phyloP scores from a whole-genome alignment of 1,139 yeast species.

The Zygosaccharomyces pseudobailii region DNA sequence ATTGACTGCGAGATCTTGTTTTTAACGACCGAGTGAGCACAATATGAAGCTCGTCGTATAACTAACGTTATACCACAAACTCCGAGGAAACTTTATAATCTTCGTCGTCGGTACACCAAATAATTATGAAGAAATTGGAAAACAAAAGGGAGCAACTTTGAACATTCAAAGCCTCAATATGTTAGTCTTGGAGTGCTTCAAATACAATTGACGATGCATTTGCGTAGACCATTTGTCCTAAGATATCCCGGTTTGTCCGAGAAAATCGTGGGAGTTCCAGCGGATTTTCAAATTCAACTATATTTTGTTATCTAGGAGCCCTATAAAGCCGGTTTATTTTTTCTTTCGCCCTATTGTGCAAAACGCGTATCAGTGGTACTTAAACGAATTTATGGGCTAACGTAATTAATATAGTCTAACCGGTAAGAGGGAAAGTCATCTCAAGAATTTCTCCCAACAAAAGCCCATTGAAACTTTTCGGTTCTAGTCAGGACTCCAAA shows the following conservation, averaged over 20 bases:
- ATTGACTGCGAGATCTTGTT: not conserved
- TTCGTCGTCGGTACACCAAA: too few relatives aligned
- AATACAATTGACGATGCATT: too few relatives aligned
- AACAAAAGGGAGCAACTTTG: too few relatives aligned
- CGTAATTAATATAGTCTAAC: not conserved
- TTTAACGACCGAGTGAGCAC: too few relatives aligned
- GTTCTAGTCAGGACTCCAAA: not conserved
- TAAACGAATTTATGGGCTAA: not conserved
- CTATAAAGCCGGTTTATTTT: not conserved
- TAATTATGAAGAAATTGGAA: too few relatives aligned
- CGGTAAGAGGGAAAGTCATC: not conserved
- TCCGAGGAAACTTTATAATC: too few relatives aligned
- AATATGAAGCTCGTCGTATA: too few relatives aligned
- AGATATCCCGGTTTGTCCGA: not conserved
- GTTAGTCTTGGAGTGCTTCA: too few relatives aligned
- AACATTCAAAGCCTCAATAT: too few relatives aligned
- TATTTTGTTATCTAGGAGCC: not conserved
- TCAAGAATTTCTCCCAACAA: not conserved
- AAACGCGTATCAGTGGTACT: not conserved
- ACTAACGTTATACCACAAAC: too few relatives aligned
- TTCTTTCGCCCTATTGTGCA: not conserved
- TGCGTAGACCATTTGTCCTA: not conserved
- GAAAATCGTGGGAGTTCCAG: not conserved
- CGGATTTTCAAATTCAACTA: not conserved
- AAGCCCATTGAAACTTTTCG: not conserved